Percentiles rank a stretch among this genome's conserved stretches.
phyloP scores from a whole-genome alignment of 225 moss, liverwort and hornwort genomes.

The Marchantia polymorpha region DNA sequence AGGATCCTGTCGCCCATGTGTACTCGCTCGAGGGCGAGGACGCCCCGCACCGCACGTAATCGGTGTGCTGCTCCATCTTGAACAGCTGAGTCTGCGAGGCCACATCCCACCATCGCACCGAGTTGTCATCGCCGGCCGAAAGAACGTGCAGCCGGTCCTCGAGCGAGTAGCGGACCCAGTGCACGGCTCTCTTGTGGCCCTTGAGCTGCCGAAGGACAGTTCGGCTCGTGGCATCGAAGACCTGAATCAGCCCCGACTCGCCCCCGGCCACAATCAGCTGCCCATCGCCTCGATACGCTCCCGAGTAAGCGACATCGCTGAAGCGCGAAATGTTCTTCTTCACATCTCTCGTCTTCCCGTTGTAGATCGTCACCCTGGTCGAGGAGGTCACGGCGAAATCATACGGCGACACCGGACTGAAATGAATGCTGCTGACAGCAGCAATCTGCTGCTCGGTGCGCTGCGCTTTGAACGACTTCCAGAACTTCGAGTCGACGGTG shows the following conservation, averaged over 20 bases:
- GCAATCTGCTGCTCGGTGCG: constrained; percentile 64
- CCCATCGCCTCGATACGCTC: constrained; percentile 83
- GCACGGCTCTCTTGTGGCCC: constrained; percentile 89
- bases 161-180: constrained; percentile 83
- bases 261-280: constrained; percentile 92
- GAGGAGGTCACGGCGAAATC: constrained; percentile 93
- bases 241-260: constrained; percentile 85
- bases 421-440: constrained; percentile 61
- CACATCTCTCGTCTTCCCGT: constrained; percentile 71
- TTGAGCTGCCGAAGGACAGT: constrained; percentile 83
- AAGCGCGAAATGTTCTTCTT: constrained; percentile 82
- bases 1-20: constrained; percentile 95
- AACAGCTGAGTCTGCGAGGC: constrained; percentile 67
- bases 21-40: constrained; percentile 70
- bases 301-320: constrained; percentile 90
- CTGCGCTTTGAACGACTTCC: constrained; percentile 62
- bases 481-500: constrained; percentile 62
- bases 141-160: constrained; percentile 83
- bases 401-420: constrained; percentile 55
- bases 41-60: constrained; percentile 95
- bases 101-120: constrained; percentile 98
- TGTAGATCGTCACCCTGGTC: constrained; percentile 72
- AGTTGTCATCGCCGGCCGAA: constrained; percentile 82
- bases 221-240: constrained; percentile 84
- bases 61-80: constrained; percentile 73